Base-by-base conservation (phyloP, 2,329 filamentous ascomycete genomes). In the Aquanectria penicillioides region DNA sequence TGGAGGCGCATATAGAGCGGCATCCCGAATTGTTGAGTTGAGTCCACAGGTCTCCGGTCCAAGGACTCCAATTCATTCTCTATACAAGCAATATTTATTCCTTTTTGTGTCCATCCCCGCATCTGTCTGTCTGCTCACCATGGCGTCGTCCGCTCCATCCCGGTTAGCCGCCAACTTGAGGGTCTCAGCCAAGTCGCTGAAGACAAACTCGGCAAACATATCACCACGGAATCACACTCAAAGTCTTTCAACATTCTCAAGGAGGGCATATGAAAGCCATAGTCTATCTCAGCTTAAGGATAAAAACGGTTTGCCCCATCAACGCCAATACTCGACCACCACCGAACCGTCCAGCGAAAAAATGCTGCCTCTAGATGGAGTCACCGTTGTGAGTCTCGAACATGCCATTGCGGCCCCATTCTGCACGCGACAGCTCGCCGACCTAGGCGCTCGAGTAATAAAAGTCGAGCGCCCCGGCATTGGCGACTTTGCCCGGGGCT, bases 341-440 rank as follows among this genome's bases (percentile, higher is more conserved):
- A 17, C 37, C 4, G 26, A 55, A n/a, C 11, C 38, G 18, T 11
- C 55, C 43, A 41, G 15, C 26, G 47, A 49, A 2, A 49, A 49
- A 4, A 44, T 41, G 18, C 57, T 62, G 20, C 59, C 59, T 18
- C 48, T 59, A 8, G 36, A 60, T 29, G 46, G 31, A 8, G 51
- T 43, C 37, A 33, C 48, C 20, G 81, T 85, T 7, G 77, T 85
- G 18, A 81, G 81, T 34, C 72, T 85, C 0, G 83, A 85, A 56
- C 83, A 85, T 66, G 83, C 83, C 41, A 82, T 85, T 61, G 80
- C 83, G 0, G 82, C 81, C 0, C 83, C 83, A 1, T 84, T 84
- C 57, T 84, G 81, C 60, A 85, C 83, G 0, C 75, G 83, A 1
- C 83, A 85, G 47, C 74, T 84, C 5, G 82, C 83, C 15, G 83